Percentiles rank a stretch among this genome's conserved stretches.
phyloP scores from a whole-genome alignment of 192 early-diverging fungal species.

The Backusella australiensis region DNA sequence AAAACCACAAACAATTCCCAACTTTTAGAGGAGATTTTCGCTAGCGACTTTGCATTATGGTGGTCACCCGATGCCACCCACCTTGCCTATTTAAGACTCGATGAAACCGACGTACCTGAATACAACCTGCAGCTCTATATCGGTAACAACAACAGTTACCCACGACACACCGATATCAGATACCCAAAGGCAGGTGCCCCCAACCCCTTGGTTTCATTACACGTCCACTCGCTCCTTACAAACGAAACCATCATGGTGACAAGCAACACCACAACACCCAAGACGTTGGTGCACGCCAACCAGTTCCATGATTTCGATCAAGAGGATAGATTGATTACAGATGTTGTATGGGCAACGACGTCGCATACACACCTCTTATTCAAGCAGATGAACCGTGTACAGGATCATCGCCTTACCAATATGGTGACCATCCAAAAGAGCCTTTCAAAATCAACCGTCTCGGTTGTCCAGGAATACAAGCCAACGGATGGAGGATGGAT shows the following conservation, averaged over 20 bases:
- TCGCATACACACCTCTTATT: slow-evolving; percentile 63
- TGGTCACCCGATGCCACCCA: slow-evolving; percentile 81
- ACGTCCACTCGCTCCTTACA: slow-evolving; percentile 55
- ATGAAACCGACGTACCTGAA: slow-evolving; percentile 83
- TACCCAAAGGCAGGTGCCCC: slow-evolving; percentile 93
- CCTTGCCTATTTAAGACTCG: slow-evolving; percentile 83
- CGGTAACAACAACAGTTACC: slow-evolving; percentile 59
- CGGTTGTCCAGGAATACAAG: slow-evolving; percentile 59
- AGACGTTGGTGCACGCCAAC: slow-evolving; percentile 6
- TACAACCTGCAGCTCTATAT: slow-evolving; percentile 75
- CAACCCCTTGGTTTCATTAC: slow-evolving; percentile 79
- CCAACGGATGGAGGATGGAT: slow-evolving; percentile 74
- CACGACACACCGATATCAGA: slow-evolving; percentile 64
- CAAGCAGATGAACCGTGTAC: slow-evolving; percentile 86
- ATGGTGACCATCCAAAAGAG: slow-evolving; percentile 40
- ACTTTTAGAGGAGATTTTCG: slow-evolving; percentile 80
- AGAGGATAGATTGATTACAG: slow-evolving; percentile 77
- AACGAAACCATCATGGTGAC: slow-evolving; percentile 22
- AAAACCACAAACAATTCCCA: not conserved
- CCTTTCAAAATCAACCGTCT: slow-evolving; percentile 1
- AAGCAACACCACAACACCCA: slow-evolving; percentile 19
- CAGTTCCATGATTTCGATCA: slow-evolving; percentile 44
- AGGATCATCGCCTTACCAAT: slow-evolving; percentile 78
- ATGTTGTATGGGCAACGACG: slow-evolving; percentile 80
- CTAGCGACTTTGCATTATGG: slow-evolving; percentile 69